Evolutionary conservation across 2,329 filamentous ascomycete species (phyloP), one percentile per base, ranked within the genome.

Genomic region (Alternaria ethzedia): DNA sequence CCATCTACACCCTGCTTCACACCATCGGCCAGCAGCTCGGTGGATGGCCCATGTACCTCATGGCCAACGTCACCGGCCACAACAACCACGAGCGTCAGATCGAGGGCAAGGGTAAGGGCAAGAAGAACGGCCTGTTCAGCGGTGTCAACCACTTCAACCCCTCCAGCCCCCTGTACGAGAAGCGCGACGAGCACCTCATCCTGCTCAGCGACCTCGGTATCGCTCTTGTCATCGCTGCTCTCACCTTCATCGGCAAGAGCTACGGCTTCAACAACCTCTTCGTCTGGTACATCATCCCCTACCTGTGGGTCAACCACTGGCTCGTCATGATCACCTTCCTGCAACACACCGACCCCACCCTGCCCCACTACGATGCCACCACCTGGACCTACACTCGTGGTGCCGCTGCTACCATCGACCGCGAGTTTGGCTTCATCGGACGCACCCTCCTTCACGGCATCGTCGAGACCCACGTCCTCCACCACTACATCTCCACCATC

Each of bases 301-400:
- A 98, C 81, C 86, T 97, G 65, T 97, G 95, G 95, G 94, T 97
- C 60, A 97, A 98, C 88, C 94, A 97, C 88, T 98, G 95, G 95
- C 91, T 98, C 60, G 94, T 98, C 71, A 94, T 94, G 80, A 98
- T 98, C 82, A 98, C 95, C 72, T 98, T 90, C 87, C 89, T 98
- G 67, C 95, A 98, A 84, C 95, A 98, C 88, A 97, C 95, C 78
- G 94, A 98, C 81, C 94, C 94, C 51, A 89, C 91, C 45, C 91
- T 98, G 49, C 95, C 95, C 64, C 95, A 98, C 87, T 98, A 98
- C 87, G 88, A 90, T 60, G 87, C 89, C 64, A 87, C 91, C 68
- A 88, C 91, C 76, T 98, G 95, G 95, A 97, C 91, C 84, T 98
- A 94, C 78, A 90, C 94, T 70, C 94, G 95, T 71, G 95, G 95